Base-by-base conservation (phyloP, 2,329 filamentous ascomycete species). In the Ceratocystis papillata region DNA sequence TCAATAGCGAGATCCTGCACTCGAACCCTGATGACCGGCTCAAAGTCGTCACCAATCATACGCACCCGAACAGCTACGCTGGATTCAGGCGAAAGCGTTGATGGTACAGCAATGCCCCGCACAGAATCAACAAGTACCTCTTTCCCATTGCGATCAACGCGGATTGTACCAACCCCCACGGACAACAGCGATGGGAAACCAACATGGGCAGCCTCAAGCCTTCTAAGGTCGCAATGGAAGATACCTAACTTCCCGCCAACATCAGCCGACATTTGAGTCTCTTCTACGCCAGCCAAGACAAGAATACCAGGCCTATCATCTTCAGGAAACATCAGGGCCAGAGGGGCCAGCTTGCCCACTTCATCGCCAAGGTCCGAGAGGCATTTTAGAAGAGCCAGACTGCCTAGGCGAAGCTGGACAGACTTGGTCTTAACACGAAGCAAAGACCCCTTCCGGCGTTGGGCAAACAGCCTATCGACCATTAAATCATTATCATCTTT, bases 271-370 rank as follows among this genome's bases (percentile, higher is more conserved):
- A 83, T 75, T 33, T 87, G 80, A 5, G 90, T 71, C 20, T 85
- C 83, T 64, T 85, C 83, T 64, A 96, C 74, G 37, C 84, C 79
- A 0, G 82, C 79, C 46, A 99, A 78, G 0, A 87, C 91, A 46
- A 99, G 79, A 22, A 97, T 79, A 0, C 94, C 94, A 1, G 94
- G 94, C 1, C 92, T 84, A 71, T 99, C 93, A 74, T 99, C 94
- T 71, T 99, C 93, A 0, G 94, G 93, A 1, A 99, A 80, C 73
- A 97, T 97, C 73, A 96, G 97, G 5, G 93, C 84, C 30, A 99
- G 90, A 0, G 86, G 92, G 0, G 91, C 89, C 4, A 99, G 79
- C 70, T 88, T 90, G 5, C 87, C 81, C 62, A 97, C 74, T 71
- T 99, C 94, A 69, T 89, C 86, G 0, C 83, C 87, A 7, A 99